A percentile compares a stretch with the other conserved stretches of the same genome.
Conservation (phyloP, 345 rosid genomes). For the Ricinus communis region DNA sequence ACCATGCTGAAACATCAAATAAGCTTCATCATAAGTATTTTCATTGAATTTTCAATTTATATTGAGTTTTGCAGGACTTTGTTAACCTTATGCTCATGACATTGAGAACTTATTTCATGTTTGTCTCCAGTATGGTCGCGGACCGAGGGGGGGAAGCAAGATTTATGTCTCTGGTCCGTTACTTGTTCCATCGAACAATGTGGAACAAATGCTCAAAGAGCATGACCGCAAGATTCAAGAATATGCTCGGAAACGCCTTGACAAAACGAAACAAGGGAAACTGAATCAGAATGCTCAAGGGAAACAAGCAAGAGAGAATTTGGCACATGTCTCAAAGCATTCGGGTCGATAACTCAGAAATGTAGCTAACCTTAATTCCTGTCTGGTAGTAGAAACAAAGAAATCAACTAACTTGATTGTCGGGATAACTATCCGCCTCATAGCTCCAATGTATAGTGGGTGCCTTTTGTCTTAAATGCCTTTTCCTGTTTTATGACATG, state of each 20-base stretch:
- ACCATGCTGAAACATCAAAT: background rate
- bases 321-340: background rate
- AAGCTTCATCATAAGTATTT: background rate
- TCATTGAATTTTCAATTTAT: background rate
- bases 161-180: constrained; percentile 87
- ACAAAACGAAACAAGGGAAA: constrained; percentile 36
- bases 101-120: constrained; percentile 12
- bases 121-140: constrained; percentile 47
- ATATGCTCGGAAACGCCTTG: constrained; percentile 50
- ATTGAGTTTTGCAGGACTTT: background rate
- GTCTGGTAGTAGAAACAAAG: constrained; percentile 13
- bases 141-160: constrained; percentile 54
- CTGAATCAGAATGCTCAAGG: constrained; percentile 13
- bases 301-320: constrained; percentile 18
- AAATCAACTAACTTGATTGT: constrained; percentile 6
- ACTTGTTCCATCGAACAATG: constrained; percentile 65
- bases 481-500: background rate
- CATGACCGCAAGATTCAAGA: constrained; percentile 77
- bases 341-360: constrained; percentile 17
- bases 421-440: constrained; percentile 12
- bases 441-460: constrained; percentile 19
- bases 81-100: background rate
- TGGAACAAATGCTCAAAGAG: constrained; percentile 89
- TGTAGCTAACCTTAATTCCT: constrained; percentile 8
- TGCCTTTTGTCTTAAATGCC: background rate